Base-by-base conservation (phyloP, 108 stramenopile species). In the Bacterosira constricta region DNA sequence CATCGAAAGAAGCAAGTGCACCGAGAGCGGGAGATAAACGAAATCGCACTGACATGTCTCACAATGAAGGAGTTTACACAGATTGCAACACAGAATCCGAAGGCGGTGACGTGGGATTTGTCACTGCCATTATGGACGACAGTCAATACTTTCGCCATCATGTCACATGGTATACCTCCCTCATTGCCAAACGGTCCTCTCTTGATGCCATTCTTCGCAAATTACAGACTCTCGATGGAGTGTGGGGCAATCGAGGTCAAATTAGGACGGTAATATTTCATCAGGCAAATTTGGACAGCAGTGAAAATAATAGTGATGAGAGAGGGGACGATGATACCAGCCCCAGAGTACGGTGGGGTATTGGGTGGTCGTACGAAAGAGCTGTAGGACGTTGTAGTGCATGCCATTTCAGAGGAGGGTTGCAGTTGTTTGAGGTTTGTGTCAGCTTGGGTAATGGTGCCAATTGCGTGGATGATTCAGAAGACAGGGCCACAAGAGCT, bases 351-450 rank as follows among this genome's bases (percentile, higher is more conserved):
- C 82, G 97, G 30, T 97, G 97, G 97, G 96, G 94, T 26, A 57
- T 97, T 44, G 97, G 89, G 20, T 97, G 96, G 96, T 96, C 94
- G 1, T 92, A 83, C 34, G 77, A 79, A 32, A 60, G 79, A 46
- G 86, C 86, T 1, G 45, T 69, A 11, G 63, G 51, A 3, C 69
- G 69, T 32, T 63, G 67, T 44, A 39, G 47, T 34, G 34, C 55
- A 8, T 77, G 76, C 37, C 53, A 63, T 36, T 46, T 77, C 17
- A 47, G 49, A 27, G 51, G 56, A 25, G 76, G 76, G 17, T 38
- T 65, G 20, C 60, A 60, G 56, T 65, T 45, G 8, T 77, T 77
- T 56, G 50, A 36, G 30, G 76, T 70, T 69, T 69, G 54, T 29
- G 31, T 65, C 39, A 39, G 51, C 9, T n/a, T 20, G 17, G 13